These are phyloP conservation scores for Hansenula lynferdii DNA, from an alignment of 1,139 yeast genomes.

Conservation along the genomic window DNA sequence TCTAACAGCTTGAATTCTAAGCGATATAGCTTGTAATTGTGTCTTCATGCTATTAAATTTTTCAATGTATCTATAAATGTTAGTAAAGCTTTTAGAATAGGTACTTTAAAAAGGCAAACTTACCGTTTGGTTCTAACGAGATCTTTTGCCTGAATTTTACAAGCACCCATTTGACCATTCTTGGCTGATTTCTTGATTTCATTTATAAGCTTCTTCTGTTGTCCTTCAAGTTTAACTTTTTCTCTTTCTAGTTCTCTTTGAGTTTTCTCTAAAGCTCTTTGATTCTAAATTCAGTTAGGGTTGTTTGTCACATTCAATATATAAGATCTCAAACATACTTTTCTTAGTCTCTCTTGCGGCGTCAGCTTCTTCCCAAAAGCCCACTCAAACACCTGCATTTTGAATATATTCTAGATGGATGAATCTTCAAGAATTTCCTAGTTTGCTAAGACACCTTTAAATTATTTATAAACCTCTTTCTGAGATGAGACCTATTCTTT, in stretches of 20 bases:
- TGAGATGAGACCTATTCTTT: too few species aligned
- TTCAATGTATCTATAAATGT: slow-evolving; percentile 66
- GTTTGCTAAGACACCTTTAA: too few species aligned
- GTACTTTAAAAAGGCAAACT: too few species aligned
- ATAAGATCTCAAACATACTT: slow-evolving; percentile 51
- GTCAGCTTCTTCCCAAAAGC: slow-evolving; percentile 91
- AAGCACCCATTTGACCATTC: slow-evolving; percentile 81
- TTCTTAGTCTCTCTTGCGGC: slow-evolving; percentile 91
- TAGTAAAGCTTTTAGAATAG: too few species aligned
- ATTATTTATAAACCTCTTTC: too few species aligned
- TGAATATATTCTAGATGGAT: too few species aligned
- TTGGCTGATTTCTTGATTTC: slow-evolving; percentile 93
- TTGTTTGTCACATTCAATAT: slow-evolving; percentile 26
- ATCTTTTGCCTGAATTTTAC: slow-evolving; percentile 94
- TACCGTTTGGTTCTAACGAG: slow-evolving; percentile 84
- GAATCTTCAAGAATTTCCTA: too few species aligned
- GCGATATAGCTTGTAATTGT: slow-evolving; percentile 88
- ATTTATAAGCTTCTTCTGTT: slow-evolving; percentile 78
- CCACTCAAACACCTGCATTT: slow-evolving; percentile 80
- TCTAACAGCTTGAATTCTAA: slow-evolving; percentile 87
- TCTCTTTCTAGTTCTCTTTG: slow-evolving; percentile 92
- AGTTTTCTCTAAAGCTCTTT: slow-evolving; percentile 88
- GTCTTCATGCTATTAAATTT: slow-evolving; percentile 94
- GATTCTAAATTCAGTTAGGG: slow-evolving; percentile 48
- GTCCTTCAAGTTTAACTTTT: slow-evolving; percentile 76